These are phyloP conservation scores for Citrullus colocynthis DNA, from an alignment of 306 rosid species.

Conservation along the genomic window DNA sequence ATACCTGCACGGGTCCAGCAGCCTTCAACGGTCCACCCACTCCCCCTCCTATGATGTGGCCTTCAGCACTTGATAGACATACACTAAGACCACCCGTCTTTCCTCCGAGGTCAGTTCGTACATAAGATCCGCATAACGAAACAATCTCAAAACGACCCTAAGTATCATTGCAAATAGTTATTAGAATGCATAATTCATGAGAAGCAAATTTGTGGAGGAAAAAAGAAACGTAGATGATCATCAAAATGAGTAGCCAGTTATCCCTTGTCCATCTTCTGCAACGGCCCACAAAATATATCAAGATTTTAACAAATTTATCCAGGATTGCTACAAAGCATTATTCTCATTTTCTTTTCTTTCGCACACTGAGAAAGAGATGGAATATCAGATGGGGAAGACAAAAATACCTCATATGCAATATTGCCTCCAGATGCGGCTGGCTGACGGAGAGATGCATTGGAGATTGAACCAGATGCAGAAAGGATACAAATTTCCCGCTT, in stretches of 20 bases:
- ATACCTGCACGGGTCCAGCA: constrained; percentile 97
- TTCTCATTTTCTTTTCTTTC: background rate
- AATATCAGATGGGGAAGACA: background rate
- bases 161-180: constrained; percentile 12
- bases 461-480: constrained; percentile 87
- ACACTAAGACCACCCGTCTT: constrained; percentile 82
- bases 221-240: background rate
- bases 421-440: constrained; percentile 92
- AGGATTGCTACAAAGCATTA: background rate
- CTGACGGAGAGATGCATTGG: constrained; percentile 81
- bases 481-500: constrained; percentile 87
- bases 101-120: constrained; percentile 59
- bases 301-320: background rate
- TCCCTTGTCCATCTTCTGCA: background rate
- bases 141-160: constrained; percentile 93
- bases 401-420: constrained; percentile 70
- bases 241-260: background rate
- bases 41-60: constrained; percentile 93
- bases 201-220: background rate
- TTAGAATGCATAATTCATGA: background rate
- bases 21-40: constrained; percentile 90
- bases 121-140: constrained; percentile 81
- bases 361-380: background rate
- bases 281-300: background rate
- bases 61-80: constrained; percentile 68